Conservation (phyloP, 441 rosid species). For the Rhodomyrtus psidioides region DNA sequence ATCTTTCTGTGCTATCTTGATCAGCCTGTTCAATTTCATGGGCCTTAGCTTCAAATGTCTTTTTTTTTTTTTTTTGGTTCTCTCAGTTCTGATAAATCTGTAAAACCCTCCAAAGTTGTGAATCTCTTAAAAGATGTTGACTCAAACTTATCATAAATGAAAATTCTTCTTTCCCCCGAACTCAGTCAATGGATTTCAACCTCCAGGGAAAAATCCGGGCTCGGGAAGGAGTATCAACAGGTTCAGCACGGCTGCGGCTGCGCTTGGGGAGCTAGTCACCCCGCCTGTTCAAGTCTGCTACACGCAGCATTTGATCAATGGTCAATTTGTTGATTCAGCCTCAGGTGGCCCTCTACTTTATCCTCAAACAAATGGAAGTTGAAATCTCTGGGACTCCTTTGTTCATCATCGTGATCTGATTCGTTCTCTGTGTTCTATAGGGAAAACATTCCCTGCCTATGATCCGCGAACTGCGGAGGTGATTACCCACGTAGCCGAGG, state of each 20-base stretch:
- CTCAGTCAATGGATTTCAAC: neutral
- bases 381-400: neutral
- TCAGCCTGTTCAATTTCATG: neutral
- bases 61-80: neutral
- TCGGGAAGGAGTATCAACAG: conserved; percentile 9
- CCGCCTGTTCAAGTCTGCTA: conserved; percentile 28
- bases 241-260: conserved; percentile 28
- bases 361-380: neutral
- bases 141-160: neutral
- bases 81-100: neutral
- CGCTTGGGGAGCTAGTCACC: conserved; percentile 22
- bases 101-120: neutral
- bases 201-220: conserved; percentile 22
- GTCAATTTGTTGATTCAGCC: conserved; percentile 39
- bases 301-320: conserved; percentile 33
- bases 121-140: neutral
- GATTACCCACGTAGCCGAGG: conserved; percentile 65
- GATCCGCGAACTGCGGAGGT: conserved; percentile 59
- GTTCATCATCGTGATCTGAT: neutral
- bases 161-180: neutral
- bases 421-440: conserved; percentile 15
- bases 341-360: conserved; percentile 19
- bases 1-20: neutral
- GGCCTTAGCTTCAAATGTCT: neutral
- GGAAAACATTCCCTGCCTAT: conserved; percentile 51